Base-by-base conservation (phyloP, 352 stramenopile species). In the Hyaloperonospora arabidopsidis region DNA sequence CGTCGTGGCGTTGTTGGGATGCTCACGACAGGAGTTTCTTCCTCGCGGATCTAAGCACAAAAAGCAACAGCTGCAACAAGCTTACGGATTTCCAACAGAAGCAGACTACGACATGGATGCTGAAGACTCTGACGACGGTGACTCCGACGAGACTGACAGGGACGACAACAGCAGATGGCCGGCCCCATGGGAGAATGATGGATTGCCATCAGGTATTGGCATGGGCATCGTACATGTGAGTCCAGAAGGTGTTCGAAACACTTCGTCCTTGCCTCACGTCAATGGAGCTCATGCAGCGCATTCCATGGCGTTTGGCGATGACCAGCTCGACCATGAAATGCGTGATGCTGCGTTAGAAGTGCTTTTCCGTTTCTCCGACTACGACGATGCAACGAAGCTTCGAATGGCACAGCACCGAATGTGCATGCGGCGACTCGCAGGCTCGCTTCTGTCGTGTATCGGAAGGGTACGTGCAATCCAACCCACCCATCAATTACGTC, bases 221-320 rank as follows among this genome's bases (percentile, higher is more conserved):
- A 87, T 92, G 73, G 82, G 82, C 35, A 72, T 89, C 22, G 79
- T 92, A 34, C 89, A 87, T 55, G 77, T 86, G 15, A 87, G 73
- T 39, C 67, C 74, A 0, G 76, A 87, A 34, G 82, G 77, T 13
- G 77, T 76, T 21, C 72, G 76, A n/a, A 79, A 72, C 45, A 70
- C 63, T 0, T 66, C 62, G 5, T 74, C 70, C 1, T 68, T 59
- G 4, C 51, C 54, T 45, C 54, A 67, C 38, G 55, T 68, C 8
- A 54, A 52, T 13, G 63, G 63, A 7, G 58, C 63, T 44, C 58
- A 63, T 44, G 63, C 63, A 25, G 63, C 50, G 1, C 44, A 59
- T 17, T 59, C 58, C 0, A 43, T 56, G 51, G 46, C 36, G 13
- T 65, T 61, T 44, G 75, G 81, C 13, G 65, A 77, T 5, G 72